Evolutionary conservation across 2,329 filamentous ascomycete genomes (phyloP), one percentile per base, ranked within the genome.

Genomic region (Dendryphion nanum): DNA sequence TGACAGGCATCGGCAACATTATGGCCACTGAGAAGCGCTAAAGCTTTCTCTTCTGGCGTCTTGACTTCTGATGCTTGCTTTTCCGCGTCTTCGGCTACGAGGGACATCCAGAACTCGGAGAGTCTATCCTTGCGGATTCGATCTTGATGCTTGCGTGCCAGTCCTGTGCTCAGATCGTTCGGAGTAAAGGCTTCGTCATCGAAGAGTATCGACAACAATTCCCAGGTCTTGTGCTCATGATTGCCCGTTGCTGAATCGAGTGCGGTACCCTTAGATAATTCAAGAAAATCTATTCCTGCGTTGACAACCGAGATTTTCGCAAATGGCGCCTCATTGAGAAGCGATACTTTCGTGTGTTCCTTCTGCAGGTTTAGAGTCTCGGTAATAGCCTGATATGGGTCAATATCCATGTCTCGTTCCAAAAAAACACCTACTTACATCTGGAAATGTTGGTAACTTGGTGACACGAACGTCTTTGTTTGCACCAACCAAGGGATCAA

Each of bases 161-260:
- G 55, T 10, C 74, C 69, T 3, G 64, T 41, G 2, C 71, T 66
- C 19, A 76, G 59, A 13, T 70, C 70, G 5, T 57, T 48, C 8
- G 61, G 51, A 2, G 59, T 38, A 4, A 57, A 50, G 30, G 58
- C 48, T 16, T 42, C 35, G 8, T 82, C 74, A 48, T 95, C 89
- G 57, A 95, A 98, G 3, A 98, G 76, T 24, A 96, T 83, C 40
- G 86, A 86, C 1, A 88, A 84, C 23, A 98, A 74, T 44, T 88
- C 79, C 93, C 94, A 98, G 1, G 93, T 81, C 12, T 81, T 74
- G 55, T 82, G 80, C 65, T 94, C 88, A 40, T 88, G 79, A 15
- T 45, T 42, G 12, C 68, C 67, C 37, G 59, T 60, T 3, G 55
- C 44, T 5, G 66, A 67, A 20, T 61, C 57, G 21, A 43, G 66